phyloP scores from a whole-genome alignment of 495 filamentous ascomycete species.

The Neurospora tetrasperma region DNA sequence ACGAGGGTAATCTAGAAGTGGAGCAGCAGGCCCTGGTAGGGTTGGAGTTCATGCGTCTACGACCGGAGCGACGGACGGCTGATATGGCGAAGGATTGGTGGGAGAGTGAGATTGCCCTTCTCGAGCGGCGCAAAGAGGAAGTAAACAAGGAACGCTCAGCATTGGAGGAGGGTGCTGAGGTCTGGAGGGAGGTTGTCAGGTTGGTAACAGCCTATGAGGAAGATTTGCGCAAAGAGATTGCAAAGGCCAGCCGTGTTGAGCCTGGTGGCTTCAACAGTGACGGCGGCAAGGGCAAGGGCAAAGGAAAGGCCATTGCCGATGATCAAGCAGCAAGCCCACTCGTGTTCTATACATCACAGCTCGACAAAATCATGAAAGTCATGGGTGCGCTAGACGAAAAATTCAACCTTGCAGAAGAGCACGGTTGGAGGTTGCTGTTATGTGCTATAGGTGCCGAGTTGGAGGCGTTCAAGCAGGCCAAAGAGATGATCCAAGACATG shows the following conservation, averaged over 20 bases:
- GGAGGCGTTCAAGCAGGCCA: conserved; percentile 67
- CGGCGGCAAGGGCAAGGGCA: conserved; percentile 17
- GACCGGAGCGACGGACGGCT: conserved; percentile 59
- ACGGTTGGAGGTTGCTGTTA: conserved; percentile 78
- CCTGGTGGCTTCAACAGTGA: conserved; percentile 6
- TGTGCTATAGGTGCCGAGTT: conserved; percentile 84
- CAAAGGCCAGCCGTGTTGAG: conserved; percentile 2
- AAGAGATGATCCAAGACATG: conserved; percentile 44
- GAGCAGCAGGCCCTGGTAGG: conserved; percentile 18
- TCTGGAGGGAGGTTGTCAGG: conserved; percentile 65
- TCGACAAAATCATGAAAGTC: conserved; percentile 46
- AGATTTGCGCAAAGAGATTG: conserved; percentile 47
- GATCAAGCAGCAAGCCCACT: conserved; percentile 25
- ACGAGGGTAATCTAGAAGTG: conserved; percentile 12
- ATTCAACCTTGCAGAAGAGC: conserved; percentile 49
- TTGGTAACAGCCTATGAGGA: conserved; percentile 62
- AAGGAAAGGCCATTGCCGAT: conserved; percentile 7
- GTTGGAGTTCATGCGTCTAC: conserved; percentile 44
- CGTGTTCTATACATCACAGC: conserved; percentile 21
- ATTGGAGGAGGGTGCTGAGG: conserved; percentile 67
- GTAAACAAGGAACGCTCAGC: conserved; percentile 63
- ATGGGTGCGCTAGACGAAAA: conserved; percentile 49
- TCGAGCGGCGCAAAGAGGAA: conserved; percentile 46
- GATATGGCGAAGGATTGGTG: conserved; percentile 72
- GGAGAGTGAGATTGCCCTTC: conserved; percentile 48